A percentile compares a stretch with the other conserved stretches of the same genome.
Evolutionary conservation across 495 filamentous ascomycete species (phyloP).

Genomic region (Neurospora tetraspora): DNA sequence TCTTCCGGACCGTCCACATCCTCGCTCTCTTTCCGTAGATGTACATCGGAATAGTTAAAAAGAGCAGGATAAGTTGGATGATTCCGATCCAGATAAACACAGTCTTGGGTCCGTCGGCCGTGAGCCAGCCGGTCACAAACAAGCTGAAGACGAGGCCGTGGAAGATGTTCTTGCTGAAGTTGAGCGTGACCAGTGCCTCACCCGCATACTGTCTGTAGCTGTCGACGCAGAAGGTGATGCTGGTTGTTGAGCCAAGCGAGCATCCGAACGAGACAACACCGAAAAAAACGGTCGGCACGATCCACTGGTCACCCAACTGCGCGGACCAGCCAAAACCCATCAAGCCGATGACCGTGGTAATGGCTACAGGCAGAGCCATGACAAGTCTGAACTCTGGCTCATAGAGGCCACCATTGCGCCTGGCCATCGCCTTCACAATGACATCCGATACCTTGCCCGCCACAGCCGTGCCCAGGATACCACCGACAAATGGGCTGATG

Average conservation of each 20-base stretch:
- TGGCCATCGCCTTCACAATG: constrained; percentile 67
- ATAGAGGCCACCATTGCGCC: constrained; percentile 84
- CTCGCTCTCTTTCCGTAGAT: constrained; percentile 86
- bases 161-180: constrained; percentile 89
- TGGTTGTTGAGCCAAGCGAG: constrained; percentile 81
- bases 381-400: constrained; percentile 92
- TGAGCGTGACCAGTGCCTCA: constrained; percentile 88
- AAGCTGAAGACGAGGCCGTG: constrained; percentile 85
- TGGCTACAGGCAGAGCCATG: constrained; percentile 74
- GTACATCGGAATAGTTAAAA: constrained; percentile 85
- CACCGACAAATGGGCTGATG: constrained; percentile 81
- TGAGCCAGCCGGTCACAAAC: constrained; percentile 83
- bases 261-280: constrained; percentile 90
- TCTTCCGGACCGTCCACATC: constrained; percentile 93
- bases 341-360: constrained; percentile 74
- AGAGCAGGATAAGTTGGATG: constrained; percentile 68
- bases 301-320: constrained; percentile 63
- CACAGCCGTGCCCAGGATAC: constrained; percentile 79
- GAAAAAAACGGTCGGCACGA: constrained; percentile 89
- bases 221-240: constrained; percentile 91
- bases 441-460: constrained; percentile 84
- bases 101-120: constrained; percentile 59
- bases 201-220: constrained; percentile 90
- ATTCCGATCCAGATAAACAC: constrained; percentile 79
- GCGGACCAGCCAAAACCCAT: constrained; percentile 95